Evolutionary conservation across 768 basidiomycete species (phyloP).

Genomic region (Boletus sp.): DNA sequence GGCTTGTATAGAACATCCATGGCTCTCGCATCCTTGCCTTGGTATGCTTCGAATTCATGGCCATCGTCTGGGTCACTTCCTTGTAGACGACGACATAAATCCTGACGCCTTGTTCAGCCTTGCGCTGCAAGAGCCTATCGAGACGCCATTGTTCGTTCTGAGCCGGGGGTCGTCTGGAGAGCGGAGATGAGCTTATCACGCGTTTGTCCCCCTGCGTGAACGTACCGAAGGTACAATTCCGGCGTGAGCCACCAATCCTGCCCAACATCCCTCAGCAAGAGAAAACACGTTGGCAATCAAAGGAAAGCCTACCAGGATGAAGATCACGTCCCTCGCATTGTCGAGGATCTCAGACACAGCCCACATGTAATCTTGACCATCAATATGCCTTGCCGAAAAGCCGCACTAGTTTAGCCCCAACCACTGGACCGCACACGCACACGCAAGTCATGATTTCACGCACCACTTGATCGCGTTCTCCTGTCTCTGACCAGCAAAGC

Average conservation of each 20-base stretch:
- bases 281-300: neutral
- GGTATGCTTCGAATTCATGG: conserved; percentile 82
- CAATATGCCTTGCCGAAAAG: conserved; percentile 61
- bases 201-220: neutral
- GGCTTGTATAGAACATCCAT: neutral
- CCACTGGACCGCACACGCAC: neutral
- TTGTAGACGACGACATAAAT: conserved; percentile 93
- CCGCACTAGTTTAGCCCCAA: neutral
- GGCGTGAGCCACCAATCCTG: conserved; percentile 95
- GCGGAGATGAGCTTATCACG: conserved; percentile 6
- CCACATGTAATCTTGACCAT: conserved; percentile 97
- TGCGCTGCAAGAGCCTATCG: conserved; percentile 78
- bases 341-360: conserved; percentile 90
- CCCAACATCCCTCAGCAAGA: conserved; percentile 1
- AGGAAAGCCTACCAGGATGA: conserved; percentile 61
- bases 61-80: conserved; percentile 92
- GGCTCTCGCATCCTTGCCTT: conserved; percentile 42
- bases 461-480: conserved; percentile 83
- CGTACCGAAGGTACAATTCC: conserved; percentile 79
- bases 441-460: conserved; percentile 7
- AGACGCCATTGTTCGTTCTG: conserved; percentile 84
- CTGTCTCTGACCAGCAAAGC: conserved; percentile 72
- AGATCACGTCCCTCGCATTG: conserved; percentile 76
- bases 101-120: conserved; percentile 90
- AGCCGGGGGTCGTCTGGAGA: conserved; percentile 68